Evolutionary conservation across 148 eudicot genomes (phyloP).

Genomic region (Camellia granthamiana): DNA sequence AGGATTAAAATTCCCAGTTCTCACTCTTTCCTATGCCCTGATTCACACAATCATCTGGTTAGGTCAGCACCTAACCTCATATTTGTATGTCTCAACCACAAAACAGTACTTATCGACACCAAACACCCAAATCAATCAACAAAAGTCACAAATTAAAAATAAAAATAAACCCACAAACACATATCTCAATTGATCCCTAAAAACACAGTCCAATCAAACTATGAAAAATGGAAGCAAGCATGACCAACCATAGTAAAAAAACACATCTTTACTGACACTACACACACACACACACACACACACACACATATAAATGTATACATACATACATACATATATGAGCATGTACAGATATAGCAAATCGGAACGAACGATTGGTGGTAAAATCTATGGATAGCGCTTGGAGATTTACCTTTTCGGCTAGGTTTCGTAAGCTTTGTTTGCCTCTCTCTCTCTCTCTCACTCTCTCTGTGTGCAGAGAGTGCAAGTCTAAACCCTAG

Average conservation of each 20-base stretch:
- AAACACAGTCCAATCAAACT: not conserved
- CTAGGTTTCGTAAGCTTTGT: not conserved
- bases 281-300: not conserved
- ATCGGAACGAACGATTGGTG: not conserved
- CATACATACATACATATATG: not conserved
- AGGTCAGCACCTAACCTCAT: too few species aligned
- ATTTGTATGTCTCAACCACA: too few species aligned
- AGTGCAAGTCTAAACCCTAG: slow-evolving; percentile 6
- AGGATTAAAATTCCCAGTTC: too few species aligned
- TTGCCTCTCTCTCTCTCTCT: not conserved
- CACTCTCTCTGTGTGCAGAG: not conserved
- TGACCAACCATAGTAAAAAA: not conserved
- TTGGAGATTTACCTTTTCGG: not conserved
- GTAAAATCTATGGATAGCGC: not conserved
- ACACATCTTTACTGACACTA: not conserved
- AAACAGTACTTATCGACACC: too few species aligned
- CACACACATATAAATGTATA: not conserved
- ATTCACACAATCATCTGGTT: too few species aligned
- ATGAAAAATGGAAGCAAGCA: not conserved
- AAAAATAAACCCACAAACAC: not conserved
- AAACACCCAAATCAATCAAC: not conserved
- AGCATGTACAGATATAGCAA: not conserved
- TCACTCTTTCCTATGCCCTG: too few species aligned
- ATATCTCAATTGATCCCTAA: not conserved
- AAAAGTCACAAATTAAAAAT: not conserved